Percentiles rank a stretch among this genome's conserved stretches.
Evolutionary conservation across 2,329 filamentous ascomycete genomes (phyloP).

Genomic region (Sporothrix variecibatus): DNA sequence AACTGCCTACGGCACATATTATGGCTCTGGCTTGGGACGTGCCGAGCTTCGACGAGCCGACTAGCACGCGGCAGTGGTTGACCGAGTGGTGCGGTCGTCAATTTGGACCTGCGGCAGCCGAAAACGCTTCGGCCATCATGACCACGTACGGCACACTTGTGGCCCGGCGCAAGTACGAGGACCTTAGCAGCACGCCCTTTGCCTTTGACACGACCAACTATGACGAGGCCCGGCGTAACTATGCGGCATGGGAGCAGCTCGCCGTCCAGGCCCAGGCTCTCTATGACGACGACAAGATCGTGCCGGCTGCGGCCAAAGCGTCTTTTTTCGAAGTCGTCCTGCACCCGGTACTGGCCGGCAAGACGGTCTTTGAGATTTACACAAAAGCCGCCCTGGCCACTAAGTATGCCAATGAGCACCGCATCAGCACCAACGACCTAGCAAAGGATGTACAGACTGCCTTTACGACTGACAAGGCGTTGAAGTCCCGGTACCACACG

Average conservation of each 20-base stretch:
- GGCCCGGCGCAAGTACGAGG: constrained; percentile 42
- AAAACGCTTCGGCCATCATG: constrained; percentile 51
- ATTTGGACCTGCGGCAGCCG: constrained; percentile 36
- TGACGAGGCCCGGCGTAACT: constrained; percentile 56
- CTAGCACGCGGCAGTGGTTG: not conserved
- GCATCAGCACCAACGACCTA: constrained; percentile 49
- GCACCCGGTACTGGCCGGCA: constrained; percentile 57
- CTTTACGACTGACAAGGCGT: constrained; percentile 46
- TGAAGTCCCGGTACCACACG: constrained; percentile 47
- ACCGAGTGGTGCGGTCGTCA: not conserved
- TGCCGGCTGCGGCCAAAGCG: constrained; percentile 45
- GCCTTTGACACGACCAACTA: constrained; percentile 58
- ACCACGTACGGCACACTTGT: constrained; percentile 46
- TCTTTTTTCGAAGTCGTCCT: constrained; percentile 60
- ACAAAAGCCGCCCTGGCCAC: constrained; percentile 47
- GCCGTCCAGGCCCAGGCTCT: constrained; percentile 47
- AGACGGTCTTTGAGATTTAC: constrained; percentile 53
- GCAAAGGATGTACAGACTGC: constrained; percentile 44
- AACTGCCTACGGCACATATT: not conserved
- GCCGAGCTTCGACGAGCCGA: not conserved
- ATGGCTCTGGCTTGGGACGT: not conserved
- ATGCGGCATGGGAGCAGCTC: constrained; percentile 53
- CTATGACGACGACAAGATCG: constrained; percentile 39
- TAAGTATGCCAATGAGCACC: constrained; percentile 50
- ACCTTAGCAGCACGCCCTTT: constrained; percentile 38